phyloP scores from a whole-genome alignment of 1,139 yeast species.

The Scheffersomyces lignicola region DNA sequence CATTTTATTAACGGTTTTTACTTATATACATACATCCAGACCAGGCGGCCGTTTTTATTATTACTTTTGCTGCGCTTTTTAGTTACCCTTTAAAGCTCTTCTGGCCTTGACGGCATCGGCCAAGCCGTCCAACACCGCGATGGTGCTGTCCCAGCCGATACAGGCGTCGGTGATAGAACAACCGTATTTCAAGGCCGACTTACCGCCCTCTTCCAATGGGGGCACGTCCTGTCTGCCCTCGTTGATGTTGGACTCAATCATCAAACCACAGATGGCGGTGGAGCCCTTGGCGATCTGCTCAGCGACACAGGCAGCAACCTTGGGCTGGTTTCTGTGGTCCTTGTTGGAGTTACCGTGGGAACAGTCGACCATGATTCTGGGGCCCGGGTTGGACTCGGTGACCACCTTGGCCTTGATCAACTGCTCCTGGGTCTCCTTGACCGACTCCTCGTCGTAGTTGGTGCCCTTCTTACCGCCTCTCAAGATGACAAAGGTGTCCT shows the following conservation, averaged over 20 bases:
- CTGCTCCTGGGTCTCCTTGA: constrained; percentile 68
- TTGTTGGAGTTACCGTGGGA: constrained; percentile 96
- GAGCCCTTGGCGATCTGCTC: constrained; percentile 84
- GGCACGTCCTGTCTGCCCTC: constrained; percentile 93
- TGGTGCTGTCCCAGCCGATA: constrained; percentile 91
- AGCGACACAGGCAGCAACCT: constrained; percentile 75
- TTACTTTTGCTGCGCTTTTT: constrained; percentile 7
- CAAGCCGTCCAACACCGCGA: constrained; percentile 69
- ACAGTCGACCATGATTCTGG: constrained; percentile 85
- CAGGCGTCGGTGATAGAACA: constrained; percentile 97
- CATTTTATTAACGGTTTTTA: neutral
- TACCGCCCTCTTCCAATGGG: constrained; percentile 49
- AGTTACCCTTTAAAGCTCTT: constrained; percentile 58
- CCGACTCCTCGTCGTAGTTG: constrained; percentile 81
- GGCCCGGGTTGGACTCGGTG: constrained; percentile 29
- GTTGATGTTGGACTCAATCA: constrained; percentile 92
- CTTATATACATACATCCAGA: neutral
- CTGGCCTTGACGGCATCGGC: constrained; percentile 81
- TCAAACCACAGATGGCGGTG: constrained; percentile 78
- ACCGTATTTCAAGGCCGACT: constrained; percentile 82
- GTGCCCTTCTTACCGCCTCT: constrained; percentile 97
- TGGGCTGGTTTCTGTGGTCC: constrained; percentile 93
- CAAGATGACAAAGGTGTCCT: constrained; percentile 82
- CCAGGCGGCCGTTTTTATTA: constrained; percentile 2
- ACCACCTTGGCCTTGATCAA: constrained; percentile 36